Evolutionary conservation across 2,329 filamentous ascomycete genomes (phyloP).

Genomic region (Fonsecaea monophora): DNA sequence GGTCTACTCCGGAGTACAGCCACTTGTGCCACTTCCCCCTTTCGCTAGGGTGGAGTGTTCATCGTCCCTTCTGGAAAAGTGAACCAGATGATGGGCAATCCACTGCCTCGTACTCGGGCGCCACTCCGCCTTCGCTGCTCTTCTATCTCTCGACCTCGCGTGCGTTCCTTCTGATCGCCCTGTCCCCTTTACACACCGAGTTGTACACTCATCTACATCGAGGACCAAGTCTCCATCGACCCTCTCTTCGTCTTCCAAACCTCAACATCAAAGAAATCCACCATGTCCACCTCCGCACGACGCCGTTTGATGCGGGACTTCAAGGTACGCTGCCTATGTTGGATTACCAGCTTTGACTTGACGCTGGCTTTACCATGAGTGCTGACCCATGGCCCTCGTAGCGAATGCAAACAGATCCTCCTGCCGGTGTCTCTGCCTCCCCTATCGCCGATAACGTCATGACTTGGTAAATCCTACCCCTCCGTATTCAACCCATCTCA

Average conservation of each 20-base stretch:
- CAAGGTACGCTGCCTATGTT: conserved; percentile 69
- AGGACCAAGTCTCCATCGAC: background rate
- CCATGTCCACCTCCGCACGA: conserved; percentile 91
- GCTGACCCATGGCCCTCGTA: conserved; percentile 48
- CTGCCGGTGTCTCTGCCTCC: conserved; percentile 93
- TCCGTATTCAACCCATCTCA: background rate
- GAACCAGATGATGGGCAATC: conserved; percentile 1
- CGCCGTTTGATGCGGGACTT: conserved; percentile 99
- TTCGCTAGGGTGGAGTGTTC: conserved; percentile 6
- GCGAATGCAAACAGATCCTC: conserved; percentile 99
- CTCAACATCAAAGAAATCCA: conserved; percentile 38
- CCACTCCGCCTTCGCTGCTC: conserved; percentile 8
- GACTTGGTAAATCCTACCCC: conserved; percentile 72
- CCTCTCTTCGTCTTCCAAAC: background rate
- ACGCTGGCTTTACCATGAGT: background rate
- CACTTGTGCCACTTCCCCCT: background rate
- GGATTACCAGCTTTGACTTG: background rate
- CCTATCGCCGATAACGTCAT: conserved; percentile 96
- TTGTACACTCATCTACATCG: background rate
- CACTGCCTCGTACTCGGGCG: conserved; percentile 6
- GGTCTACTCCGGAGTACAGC: background rate
- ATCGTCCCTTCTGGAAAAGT: conserved; percentile 2
- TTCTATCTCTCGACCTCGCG: conserved; percentile 15
- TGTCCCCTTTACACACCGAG: background rate
- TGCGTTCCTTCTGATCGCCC: conserved; percentile 4